These are phyloP conservation scores for Fusarium chuoi DNA, from an alignment of 2,329 filamentous ascomycete species.

Conservation along the genomic window DNA sequence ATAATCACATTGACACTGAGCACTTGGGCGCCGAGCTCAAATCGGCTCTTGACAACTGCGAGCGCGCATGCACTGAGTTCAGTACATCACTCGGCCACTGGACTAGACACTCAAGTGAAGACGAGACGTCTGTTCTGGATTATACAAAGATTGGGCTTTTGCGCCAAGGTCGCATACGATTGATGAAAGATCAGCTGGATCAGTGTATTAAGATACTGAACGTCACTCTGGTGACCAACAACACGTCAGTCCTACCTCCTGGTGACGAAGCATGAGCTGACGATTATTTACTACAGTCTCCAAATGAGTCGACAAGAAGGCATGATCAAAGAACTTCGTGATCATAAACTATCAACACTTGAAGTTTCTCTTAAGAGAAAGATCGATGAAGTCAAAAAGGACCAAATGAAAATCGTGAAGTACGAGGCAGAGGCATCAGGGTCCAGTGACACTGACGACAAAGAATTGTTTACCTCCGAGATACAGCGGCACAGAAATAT, in stretches of 20 bases:
- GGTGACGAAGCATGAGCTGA: accelerated
- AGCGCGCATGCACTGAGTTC: accelerated
- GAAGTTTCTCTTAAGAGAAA: not conserved
- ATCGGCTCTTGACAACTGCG: not conserved
- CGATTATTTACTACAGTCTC: accelerated
- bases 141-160: not conserved
- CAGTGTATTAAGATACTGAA: not conserved
- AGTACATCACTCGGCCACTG: not conserved
- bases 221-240: not conserved
- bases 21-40: accelerated
- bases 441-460: not conserved
- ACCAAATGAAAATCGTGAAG: not conserved
- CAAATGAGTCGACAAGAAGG: not conserved
- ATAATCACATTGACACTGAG: accelerated
- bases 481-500: accelerated
- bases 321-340: not conserved
- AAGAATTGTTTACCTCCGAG: accelerated
- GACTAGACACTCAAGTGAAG: not conserved
- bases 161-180: not conserved
- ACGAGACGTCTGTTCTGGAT: not conserved
- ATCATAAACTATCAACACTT: not conserved
- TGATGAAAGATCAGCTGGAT: not conserved
- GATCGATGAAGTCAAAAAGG: not conserved
- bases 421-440: not conserved
- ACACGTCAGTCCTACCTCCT: not conserved